These are phyloP conservation scores for Dendrothele bispora DNA, from an alignment of 768 basidiomycete species.

Conservation along the genomic window DNA sequence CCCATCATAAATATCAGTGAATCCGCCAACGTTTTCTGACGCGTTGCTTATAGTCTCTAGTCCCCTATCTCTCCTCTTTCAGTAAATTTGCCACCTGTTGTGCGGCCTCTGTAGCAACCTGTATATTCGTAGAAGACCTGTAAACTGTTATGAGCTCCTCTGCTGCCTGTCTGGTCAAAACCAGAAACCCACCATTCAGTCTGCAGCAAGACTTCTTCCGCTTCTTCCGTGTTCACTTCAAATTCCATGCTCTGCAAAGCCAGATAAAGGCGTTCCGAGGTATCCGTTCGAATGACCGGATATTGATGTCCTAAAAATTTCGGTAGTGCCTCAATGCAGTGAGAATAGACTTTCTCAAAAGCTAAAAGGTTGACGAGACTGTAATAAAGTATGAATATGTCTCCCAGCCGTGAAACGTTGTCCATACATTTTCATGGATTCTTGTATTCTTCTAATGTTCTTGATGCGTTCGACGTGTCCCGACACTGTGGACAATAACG, in stretches of 20 bases:
- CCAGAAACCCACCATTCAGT: slow-evolving; percentile 71
- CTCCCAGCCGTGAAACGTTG: slow-evolving; percentile 19
- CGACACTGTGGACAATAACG: slow-evolving; percentile 55
- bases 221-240: slow-evolving; percentile 60
- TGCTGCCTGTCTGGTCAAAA: slow-evolving; percentile 1
- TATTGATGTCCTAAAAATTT: slow-evolving; percentile 77
- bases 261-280: slow-evolving; percentile 83
- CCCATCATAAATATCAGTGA: not conserved
- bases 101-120: slow-evolving; percentile 38
- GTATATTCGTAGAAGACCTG: slow-evolving; percentile 51
- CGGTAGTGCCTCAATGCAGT: slow-evolving; percentile 44
- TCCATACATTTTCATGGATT: slow-evolving; percentile 89
- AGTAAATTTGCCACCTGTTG: slow-evolving; percentile 41
- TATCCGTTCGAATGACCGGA: slow-evolving; percentile 76
- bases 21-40: not conserved
- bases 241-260: slow-evolving; percentile 71
- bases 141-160: slow-evolving; percentile 13
- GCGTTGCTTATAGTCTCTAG: not conserved
- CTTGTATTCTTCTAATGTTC: slow-evolving; percentile 77
- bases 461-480: slow-evolving; percentile 71
- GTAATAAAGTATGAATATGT: slow-evolving; percentile 11
- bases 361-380: slow-evolving; percentile 70
- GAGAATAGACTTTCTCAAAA: slow-evolving; percentile 44
- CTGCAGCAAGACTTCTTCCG: slow-evolving; percentile 72
- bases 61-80: slow-evolving; percentile 9